A percentile compares a stretch with the other conserved stretches of the same genome.
Conservation (phyloP, 306 rosid species). For the Cucurbita ficifolia region DNA sequence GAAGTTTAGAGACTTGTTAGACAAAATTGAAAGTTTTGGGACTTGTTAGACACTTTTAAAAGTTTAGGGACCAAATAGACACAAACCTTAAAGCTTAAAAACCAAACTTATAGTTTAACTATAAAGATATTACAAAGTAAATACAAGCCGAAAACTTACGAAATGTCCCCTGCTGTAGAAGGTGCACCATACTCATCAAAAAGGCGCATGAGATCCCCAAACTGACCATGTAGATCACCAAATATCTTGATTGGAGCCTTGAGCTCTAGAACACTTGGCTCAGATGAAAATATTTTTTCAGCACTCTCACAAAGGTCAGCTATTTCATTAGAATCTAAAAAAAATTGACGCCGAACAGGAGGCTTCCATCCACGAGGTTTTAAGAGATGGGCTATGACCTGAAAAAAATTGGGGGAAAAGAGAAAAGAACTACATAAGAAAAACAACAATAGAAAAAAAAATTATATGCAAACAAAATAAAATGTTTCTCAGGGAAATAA, state of each 20-base stretch:
- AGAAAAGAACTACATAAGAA: not conserved
- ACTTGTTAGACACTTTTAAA: too few relatives aligned
- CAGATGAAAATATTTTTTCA: slow-evolving; percentile 87
- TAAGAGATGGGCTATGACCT: slow-evolving; percentile 90
- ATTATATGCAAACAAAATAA: not conserved
- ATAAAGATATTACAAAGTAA: not conserved
- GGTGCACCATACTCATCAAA: slow-evolving; percentile 98
- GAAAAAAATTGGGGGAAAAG: slow-evolving; percentile 1
- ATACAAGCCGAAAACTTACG: slow-evolving; percentile 42
- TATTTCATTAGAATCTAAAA: slow-evolving; percentile 92
- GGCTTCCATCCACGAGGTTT: slow-evolving; percentile 99
- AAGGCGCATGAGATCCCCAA: slow-evolving; percentile 99
- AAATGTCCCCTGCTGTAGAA: slow-evolving; percentile 97
- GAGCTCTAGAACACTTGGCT: slow-evolving; percentile 86
- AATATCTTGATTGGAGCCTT: slow-evolving; percentile 94
- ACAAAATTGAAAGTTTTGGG: too few relatives aligned
- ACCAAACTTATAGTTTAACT: too few relatives aligned
- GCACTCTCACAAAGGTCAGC: slow-evolving; percentile 97
- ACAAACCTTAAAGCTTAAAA: too few relatives aligned
- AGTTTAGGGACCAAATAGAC: too few relatives aligned
- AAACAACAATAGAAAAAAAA: not conserved
- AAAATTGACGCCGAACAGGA: slow-evolving; percentile 97
- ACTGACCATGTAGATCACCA: slow-evolving; percentile 98
- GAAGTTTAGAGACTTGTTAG: too few relatives aligned
- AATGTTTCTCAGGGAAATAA: not conserved